phyloP scores from a whole-genome alignment of 2,329 filamentous ascomycete species.

The Ambrosiella beaveri region DNA sequence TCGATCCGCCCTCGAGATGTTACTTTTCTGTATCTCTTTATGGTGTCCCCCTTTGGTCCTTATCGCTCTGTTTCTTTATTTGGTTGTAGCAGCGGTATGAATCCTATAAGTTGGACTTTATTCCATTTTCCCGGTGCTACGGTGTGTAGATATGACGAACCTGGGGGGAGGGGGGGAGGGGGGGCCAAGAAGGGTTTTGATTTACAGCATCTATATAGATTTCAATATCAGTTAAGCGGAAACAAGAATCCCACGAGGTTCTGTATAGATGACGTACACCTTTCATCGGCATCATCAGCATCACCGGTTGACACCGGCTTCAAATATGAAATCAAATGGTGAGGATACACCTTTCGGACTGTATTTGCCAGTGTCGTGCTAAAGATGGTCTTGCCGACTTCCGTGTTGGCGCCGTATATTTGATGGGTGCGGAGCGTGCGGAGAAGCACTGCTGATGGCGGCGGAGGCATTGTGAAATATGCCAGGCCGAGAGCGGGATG shows the following conservation, averaged over 20 bases:
- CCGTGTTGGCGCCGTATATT: conserved; percentile 69
- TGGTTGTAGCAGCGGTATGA: too few species aligned
- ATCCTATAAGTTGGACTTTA: too few species aligned
- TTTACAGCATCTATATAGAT: not conserved
- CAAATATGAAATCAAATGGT: conserved; percentile 43
- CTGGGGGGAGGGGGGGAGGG: too few species aligned
- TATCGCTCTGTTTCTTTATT: too few species aligned
- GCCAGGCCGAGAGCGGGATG: not conserved
- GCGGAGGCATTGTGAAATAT: conserved; percentile 22
- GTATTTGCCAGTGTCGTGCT: conserved; percentile 55
- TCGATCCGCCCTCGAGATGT: too few species aligned
- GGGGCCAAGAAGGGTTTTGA: too few species aligned
- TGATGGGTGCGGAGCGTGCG: conserved; percentile 53
- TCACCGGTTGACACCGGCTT: conserved; percentile 73
- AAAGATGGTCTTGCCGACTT: conserved; percentile 71
- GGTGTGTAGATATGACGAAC: too few species aligned
- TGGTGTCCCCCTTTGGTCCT: too few species aligned
- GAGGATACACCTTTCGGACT: conserved; percentile 28
- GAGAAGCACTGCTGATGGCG: conserved; percentile 46
- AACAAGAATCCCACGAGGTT: not conserved
- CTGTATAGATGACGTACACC: conserved; percentile 27
- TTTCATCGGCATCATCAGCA: conserved; percentile 49
- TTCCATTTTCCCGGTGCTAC: too few species aligned
- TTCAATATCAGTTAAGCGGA: not conserved
- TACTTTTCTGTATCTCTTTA: too few species aligned